Evolutionary conservation across 1,284 basidiomycete species (phyloP).

Genomic region (Cutaneotrichosporon arboriforme): DNA sequence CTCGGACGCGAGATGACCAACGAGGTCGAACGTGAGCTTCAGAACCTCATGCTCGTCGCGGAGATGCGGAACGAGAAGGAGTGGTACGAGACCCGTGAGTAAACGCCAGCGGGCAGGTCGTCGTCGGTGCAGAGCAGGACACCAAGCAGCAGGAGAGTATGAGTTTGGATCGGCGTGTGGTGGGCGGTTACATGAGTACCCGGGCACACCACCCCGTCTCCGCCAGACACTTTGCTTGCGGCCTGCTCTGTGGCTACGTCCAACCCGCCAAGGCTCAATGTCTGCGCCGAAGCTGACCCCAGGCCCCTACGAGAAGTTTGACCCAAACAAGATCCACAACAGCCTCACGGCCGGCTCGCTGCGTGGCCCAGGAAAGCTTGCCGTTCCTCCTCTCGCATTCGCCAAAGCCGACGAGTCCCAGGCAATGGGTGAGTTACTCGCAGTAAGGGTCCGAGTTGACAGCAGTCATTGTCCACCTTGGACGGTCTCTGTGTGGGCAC

Average conservation of each 20-base stretch:
- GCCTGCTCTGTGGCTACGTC: too few species aligned
- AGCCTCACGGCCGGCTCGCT: slow-evolving; percentile 78
- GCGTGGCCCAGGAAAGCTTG: slow-evolving; percentile 75
- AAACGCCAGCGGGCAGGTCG: too few species aligned
- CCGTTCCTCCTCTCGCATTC: slow-evolving; percentile 68
- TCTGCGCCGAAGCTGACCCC: slow-evolving; percentile 35
- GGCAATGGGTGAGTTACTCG: slow-evolving; percentile 48
- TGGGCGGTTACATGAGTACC: background rate
- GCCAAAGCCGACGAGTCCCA: slow-evolving; percentile 70
- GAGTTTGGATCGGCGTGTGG: slow-evolving; percentile 10
- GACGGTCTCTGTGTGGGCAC: slow-evolving; percentile 76
- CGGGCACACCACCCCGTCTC: background rate
- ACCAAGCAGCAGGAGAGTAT: background rate
- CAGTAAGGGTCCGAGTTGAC: background rate
- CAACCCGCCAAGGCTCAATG: too few species aligned
- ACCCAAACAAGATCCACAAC: slow-evolving; percentile 65
- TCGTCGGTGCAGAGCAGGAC: too few species aligned
- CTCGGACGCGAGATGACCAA: slow-evolving; percentile 59
- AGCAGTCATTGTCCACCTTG: slow-evolving; percentile 67
- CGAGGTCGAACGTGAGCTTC: slow-evolving; percentile 63
- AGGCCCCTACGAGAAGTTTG: slow-evolving; percentile 63
- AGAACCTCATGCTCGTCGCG: slow-evolving; percentile 60
- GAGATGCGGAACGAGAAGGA: slow-evolving; percentile 47
- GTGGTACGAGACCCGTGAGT: slow-evolving; percentile 49
- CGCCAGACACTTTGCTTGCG: too few species aligned